A percentile compares a stretch with the other conserved stretches of the same genome.
Evolutionary conservation across 495 filamentous ascomycete genomes (phyloP).

Genomic region (Sporormia fimetaria): DNA sequence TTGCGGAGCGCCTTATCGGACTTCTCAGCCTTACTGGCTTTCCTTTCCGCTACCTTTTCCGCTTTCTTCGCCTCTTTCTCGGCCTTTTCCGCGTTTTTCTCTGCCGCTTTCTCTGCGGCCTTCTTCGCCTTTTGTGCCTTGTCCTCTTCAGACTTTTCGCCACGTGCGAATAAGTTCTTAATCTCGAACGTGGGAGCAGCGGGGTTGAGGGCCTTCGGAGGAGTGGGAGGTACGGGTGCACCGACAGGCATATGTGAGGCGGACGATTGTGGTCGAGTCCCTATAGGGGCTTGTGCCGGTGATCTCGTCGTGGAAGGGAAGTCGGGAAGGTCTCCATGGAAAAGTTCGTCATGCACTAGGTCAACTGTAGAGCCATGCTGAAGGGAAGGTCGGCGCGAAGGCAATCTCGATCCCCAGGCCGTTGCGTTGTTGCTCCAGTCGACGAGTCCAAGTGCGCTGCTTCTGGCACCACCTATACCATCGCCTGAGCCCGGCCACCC

Average conservation of each 20-base stretch:
- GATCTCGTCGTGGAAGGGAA: slow-evolving; percentile 22
- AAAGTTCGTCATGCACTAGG: slow-evolving; percentile 26
- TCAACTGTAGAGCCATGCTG: slow-evolving; percentile 31
- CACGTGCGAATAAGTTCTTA: slow-evolving; percentile 28
- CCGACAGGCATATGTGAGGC: slow-evolving; percentile 16
- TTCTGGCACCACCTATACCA: slow-evolving; percentile 14
- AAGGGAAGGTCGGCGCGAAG: slow-evolving; percentile 31
- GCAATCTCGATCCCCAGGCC: slow-evolving; percentile 29
- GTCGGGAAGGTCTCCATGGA: slow-evolving; percentile 27
- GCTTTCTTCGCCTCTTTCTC: slow-evolving; percentile 20
- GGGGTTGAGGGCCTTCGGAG: slow-evolving; percentile 30
- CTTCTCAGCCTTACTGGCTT: slow-evolving; percentile 18
- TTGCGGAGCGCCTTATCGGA: slow-evolving; percentile 19
- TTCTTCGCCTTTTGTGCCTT: slow-evolving; percentile 24
- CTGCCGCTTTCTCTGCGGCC: slow-evolving; percentile 18
- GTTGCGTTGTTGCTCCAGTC: slow-evolving; percentile 21
- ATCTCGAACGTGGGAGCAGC: slow-evolving; percentile 33
- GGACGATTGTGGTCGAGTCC: slow-evolving; percentile 29
- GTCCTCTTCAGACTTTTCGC: slow-evolving; percentile 21
- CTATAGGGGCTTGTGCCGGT: slow-evolving; percentile 32
- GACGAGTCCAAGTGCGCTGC: slow-evolving; percentile 20
- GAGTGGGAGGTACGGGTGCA: slow-evolving; percentile 10
- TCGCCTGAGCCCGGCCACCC: slow-evolving; percentile 31
- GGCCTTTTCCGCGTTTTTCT: slow-evolving; percentile 21
- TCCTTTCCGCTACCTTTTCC: slow-evolving; percentile 21